A percentile compares a stretch with the other conserved stretches of the same genome.
Evolutionary conservation across 202 grass and related monocot genomes (phyloP).

Genomic region (Bolboschoenoplectus hybrid): DNA sequence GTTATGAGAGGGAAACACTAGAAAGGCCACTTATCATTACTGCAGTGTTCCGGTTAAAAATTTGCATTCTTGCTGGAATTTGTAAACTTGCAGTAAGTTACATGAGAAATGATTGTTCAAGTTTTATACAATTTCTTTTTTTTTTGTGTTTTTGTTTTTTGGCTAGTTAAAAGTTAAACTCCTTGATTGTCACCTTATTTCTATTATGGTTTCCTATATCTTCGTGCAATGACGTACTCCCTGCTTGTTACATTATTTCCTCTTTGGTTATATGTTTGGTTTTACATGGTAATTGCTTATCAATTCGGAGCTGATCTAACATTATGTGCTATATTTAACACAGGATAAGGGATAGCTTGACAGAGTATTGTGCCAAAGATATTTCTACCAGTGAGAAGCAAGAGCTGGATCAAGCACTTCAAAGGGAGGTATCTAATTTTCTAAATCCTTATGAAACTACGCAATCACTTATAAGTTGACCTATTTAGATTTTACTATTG

Average conservation of each 20-base stretch:
- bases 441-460: no score
- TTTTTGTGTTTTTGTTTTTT: not conserved
- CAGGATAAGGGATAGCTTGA: slow-evolving; percentile 76
- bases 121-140: not conserved
- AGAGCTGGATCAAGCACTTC: slow-evolving; percentile 84
- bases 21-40: not conserved
- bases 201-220: not conserved
- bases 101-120: not conserved
- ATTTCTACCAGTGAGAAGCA: slow-evolving; percentile 63
- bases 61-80: not conserved
- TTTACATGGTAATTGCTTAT: not conserved
- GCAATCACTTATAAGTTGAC: not conserved
- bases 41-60: not conserved
- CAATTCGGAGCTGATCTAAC: not conserved
- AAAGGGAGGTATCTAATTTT: slow-evolving; percentile 61
- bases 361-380: slow-evolving; percentile 70
- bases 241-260: not conserved
- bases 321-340: slow-evolving; percentile 25
- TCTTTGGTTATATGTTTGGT: not conserved
- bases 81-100: not conserved
- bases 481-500: not conserved
- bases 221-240: not conserved
- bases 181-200: not conserved
- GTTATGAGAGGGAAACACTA: not conserved
- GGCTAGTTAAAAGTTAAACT: not conserved